These are phyloP conservation scores for Globisporangium viniferum DNA, from an alignment of 352 stramenopile genomes.

Conservation along the genomic window DNA sequence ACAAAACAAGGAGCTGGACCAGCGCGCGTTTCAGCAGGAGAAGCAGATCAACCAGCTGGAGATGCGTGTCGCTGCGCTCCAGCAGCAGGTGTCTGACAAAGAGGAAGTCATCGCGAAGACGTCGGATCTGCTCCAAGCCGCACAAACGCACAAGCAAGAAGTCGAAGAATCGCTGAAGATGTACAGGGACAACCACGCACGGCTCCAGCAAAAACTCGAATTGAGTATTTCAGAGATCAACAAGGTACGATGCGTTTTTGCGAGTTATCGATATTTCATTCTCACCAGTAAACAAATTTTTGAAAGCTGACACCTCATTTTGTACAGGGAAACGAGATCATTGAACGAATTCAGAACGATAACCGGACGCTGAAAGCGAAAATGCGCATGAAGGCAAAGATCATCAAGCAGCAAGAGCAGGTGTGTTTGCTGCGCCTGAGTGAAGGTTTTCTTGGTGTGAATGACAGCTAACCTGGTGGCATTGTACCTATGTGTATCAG, in stretches of 20 bases:
- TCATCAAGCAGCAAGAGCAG: conserved; percentile 89
- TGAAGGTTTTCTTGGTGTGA: background rate
- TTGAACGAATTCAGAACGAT: conserved; percentile 86
- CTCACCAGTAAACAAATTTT: too few species aligned
- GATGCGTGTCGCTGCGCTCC: conserved; percentile 57
- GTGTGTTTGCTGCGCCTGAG: conserved; percentile 20
- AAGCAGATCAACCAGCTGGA: conserved; percentile 82
- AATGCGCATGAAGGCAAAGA: conserved; percentile 85
- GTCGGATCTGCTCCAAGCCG: conserved; percentile 59
- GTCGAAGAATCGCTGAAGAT: conserved; percentile 85
- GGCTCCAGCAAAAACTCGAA: conserved; percentile 85
- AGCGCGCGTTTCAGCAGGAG: conserved; percentile 77
- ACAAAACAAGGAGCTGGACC: conserved; percentile 82
- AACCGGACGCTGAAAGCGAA: conserved; percentile 74
- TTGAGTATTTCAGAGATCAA: conserved; percentile 90
- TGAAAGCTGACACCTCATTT: background rate
- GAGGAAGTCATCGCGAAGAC: conserved; percentile 74
- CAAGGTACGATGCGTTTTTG: conserved; percentile 47
- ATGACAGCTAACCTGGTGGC: background rate
- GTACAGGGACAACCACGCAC: conserved; percentile 84
- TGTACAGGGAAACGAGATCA: conserved; percentile 84
- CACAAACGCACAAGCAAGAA: conserved; percentile 73
- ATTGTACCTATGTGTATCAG: conserved; percentile 21
- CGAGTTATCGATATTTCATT: too few species aligned
- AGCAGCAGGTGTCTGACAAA: conserved; percentile 79